phyloP scores from a whole-genome alignment of 345 rosid genomes.

The Eucalyptus erythrocorys region DNA sequence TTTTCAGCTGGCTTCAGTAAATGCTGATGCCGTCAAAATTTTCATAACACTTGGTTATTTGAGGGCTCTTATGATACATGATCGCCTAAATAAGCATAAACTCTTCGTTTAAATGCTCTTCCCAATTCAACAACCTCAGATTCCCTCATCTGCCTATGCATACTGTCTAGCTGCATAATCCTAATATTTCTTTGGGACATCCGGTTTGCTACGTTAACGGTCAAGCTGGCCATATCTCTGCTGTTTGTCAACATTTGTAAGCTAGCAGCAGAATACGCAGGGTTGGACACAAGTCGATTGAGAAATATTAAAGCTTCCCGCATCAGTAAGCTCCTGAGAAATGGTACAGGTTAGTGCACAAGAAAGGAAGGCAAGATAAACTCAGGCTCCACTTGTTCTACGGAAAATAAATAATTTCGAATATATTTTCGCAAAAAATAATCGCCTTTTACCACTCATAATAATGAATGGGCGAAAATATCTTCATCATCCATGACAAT shows the following conservation, averaged over 20 bases:
- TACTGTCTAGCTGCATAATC: constrained; percentile 5
- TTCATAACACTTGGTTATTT: background rate
- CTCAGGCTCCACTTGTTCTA: background rate
- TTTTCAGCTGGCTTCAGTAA: background rate
- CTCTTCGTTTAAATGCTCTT: constrained; percentile 46
- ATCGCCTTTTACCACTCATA: background rate
- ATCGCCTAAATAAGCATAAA: constrained; percentile 59
- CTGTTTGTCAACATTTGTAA: constrained; percentile 46
- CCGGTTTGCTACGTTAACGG: constrained; percentile 55
- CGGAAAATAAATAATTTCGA: background rate
- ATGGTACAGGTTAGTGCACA: background rate
- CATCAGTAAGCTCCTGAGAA: constrained; percentile 46
- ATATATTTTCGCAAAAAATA: too few relatives aligned
- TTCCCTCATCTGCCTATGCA: constrained; percentile 31
- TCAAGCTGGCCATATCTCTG: constrained; percentile 75
- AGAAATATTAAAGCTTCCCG: constrained; percentile 77
- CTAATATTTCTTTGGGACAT: constrained; percentile 36
- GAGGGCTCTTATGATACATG: background rate
- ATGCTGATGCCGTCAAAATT: background rate
- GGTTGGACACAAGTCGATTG: constrained; percentile 64
- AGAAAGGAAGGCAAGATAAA: background rate
- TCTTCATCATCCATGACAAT: background rate
- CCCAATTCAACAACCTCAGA: constrained; percentile 61
- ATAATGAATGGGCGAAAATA: background rate
- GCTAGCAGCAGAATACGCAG: constrained; percentile 35